Base-by-base conservation (phyloP, 2,329 filamentous ascomycete species). In the Lomentospora prolificans region DNA sequence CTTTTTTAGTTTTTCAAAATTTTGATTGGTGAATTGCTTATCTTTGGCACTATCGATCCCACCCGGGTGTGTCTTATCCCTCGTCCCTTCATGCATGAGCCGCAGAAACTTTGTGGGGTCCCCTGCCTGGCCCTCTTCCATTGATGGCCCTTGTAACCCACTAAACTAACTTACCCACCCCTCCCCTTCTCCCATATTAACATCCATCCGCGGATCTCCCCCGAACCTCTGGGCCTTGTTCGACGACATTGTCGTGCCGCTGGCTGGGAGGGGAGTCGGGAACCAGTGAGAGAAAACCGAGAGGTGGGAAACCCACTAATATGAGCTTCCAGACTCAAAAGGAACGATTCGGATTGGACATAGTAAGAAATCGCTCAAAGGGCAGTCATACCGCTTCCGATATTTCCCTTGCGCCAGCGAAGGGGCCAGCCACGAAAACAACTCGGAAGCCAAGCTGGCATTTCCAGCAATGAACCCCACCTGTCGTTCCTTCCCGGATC, bases 11-110 rank as follows among this genome's bases (percentile, higher is more conserved):
- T 27, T 48, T 22, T 19, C 22, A 22, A 22, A 48, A 48, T 22
- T 25, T 10, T 48, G 6, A 48, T 48, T 48, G 44, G 44, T 22
- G 44, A 48, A 48, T 48, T 48, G 17, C 44, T 48, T 48, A 48
- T 48, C 44, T 48, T 4, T 48, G 17, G 44, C 19, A 48, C 24
- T 24, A 22, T 48, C 44, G 44, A 48, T 48, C 44, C 44, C 44
- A 48, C 44, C 44, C 44, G 22, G 44, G 30, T 33, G 12, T 41
- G n/a, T 17, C n/a, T 17, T 17, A 17, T 41, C 36, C 44, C 44
- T 48, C 24, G 44, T 48, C 44, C 44, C 44, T 48, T 25, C 44
- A n/a, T 48, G 44, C 44, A 48, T 48, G 44, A 48, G 44, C 44
- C 44, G 44, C 44, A 22, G 44, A 17, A 48, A 48, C 44, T 48